Percentiles rank a stretch among this genome's conserved stretches.
Evolutionary conservation across 2,329 filamentous ascomycete genomes (phyloP).

Genomic region (Sphaerulina populicola): DNA sequence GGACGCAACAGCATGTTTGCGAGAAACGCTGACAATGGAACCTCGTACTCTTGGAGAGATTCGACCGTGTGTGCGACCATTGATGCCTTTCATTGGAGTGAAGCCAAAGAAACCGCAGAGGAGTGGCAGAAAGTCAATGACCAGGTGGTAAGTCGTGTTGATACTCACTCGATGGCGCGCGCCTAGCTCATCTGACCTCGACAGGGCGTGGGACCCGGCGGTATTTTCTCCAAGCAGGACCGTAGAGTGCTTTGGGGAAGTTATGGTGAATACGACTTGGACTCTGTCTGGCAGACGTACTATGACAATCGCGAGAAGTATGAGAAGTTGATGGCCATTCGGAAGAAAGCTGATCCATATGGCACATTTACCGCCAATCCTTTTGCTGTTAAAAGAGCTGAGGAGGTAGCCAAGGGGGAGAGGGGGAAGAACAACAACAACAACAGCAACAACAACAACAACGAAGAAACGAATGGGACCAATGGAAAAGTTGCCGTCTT

Average conservation of each 20-base stretch:
- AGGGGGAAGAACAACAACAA: no score
- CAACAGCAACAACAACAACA: no score
- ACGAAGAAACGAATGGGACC: neutral
- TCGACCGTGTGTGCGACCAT: slow-evolving; percentile 35
- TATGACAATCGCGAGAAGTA: slow-evolving; percentile 35
- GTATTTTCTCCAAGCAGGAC: slow-evolving; percentile 35
- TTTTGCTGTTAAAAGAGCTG: slow-evolving; percentile 24
- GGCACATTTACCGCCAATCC: slow-evolving; percentile 36
- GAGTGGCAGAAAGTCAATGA: slow-evolving; percentile 42
- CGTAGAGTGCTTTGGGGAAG: slow-evolving; percentile 37
- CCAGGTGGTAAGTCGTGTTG: slow-evolving; percentile 7
- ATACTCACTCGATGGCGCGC: neutral
- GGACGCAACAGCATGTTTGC: slow-evolving; percentile 39
- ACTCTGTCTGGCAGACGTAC: slow-evolving; percentile 33
- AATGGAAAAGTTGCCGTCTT: neutral
- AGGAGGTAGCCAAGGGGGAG: no score
- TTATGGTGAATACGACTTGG: slow-evolving; percentile 34
- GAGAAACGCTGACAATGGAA: slow-evolving; percentile 40
- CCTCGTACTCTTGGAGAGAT: slow-evolving; percentile 44
- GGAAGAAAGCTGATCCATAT: slow-evolving; percentile 32
- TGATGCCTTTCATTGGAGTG: slow-evolving; percentile 41
- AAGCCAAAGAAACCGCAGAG: slow-evolving; percentile 32
- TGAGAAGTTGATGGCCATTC: slow-evolving; percentile 27
- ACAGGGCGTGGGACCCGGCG: slow-evolving; percentile 22
- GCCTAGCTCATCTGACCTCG: neutral